Base-by-base conservation (phyloP, 345 rosid genomes). In the Laguncularia racemosa region DNA sequence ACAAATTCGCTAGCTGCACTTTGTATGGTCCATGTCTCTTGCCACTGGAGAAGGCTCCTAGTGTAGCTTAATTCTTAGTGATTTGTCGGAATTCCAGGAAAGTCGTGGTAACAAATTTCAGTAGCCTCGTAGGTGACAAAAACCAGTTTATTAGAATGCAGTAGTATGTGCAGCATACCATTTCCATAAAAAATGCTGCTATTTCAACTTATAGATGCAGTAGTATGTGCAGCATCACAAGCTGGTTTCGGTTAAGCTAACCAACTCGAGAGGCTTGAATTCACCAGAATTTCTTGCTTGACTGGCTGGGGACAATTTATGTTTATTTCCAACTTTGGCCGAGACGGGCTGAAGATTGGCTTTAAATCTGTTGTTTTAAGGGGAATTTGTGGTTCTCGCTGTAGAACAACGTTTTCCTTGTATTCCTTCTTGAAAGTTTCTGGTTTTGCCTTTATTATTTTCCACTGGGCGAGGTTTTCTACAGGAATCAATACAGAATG, bases 251-350 rank as follows among this genome's bases (percentile, higher is more conserved):
- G 52, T 16, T 71, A 68, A 44, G 57, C 70, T 61, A 91, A 47
- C 98, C 96, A 86, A 55, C 73, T 84, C 1, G 96, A 81, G 57
- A 91, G 88, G 75, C 96, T 92, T 38, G 80, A 70, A 59, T 92
- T 79, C 52, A 89, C 96, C 44, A 81, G 58, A 43, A 83, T 43
- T 54, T 76, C 84, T 54, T 72, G 77, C 20, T 71, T 66, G 16
- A 69, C 58, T 2, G 81, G 69, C 72, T 70, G 78, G 44, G 68
- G 63, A 43, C 65, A 77, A 51, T 70, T 64, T 59, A 48, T 52
- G 0, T 48, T 51, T 49, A 67, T 58, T 0, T 15, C 64, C 43
- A 55, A 40, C 55, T 17, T 21, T 44, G 10, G 26, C 16, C 6
- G 14, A 10, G 16, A 51, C 51, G 58, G 60, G 49, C 49, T 46